These are phyloP conservation scores for Cyclostephanos tholiformis DNA, from an alignment of 108 stramenopile genomes.

Conservation along the genomic window DNA sequence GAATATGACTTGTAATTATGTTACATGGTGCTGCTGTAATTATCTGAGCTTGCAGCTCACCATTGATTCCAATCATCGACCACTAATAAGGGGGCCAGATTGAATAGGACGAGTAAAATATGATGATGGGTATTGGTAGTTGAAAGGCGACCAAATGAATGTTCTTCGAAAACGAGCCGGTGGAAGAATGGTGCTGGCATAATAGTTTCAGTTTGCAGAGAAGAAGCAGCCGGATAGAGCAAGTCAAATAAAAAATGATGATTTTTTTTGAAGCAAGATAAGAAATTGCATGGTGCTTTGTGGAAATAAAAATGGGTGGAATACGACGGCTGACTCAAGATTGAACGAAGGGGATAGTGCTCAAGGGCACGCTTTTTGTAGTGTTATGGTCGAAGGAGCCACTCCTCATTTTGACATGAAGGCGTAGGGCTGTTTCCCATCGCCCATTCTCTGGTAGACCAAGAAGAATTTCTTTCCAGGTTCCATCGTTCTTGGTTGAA, in stretches of 20 bases:
- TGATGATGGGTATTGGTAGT: background rate
- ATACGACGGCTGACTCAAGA: background rate
- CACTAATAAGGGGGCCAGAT: background rate
- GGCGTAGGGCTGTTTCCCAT: conserved; percentile 11
- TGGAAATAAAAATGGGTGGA: no score
- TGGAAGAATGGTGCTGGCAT: no score
- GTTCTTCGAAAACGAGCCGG: no score
- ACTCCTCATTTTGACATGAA: background rate
- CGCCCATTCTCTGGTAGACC: conserved; percentile 12
- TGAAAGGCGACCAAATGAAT: no score
- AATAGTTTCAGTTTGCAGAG: no score
- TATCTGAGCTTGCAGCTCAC: background rate
- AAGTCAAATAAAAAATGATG: no score
- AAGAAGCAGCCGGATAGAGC: no score
- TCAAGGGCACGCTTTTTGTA: conserved; percentile 15
- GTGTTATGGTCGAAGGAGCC: background rate
- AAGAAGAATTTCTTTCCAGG: conserved; percentile 23
- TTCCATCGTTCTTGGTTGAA: background rate
- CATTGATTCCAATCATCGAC: background rate
- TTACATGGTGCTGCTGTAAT: background rate
- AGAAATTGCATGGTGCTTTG: no score
- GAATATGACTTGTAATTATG: background rate
- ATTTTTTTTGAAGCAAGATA: no score
- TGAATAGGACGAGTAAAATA: background rate
- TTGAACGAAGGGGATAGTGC: conserved; percentile 26